These are phyloP conservation scores for Fusarium sp. DNA, from an alignment of 2,329 filamentous ascomycete species.

Conservation along the genomic window DNA sequence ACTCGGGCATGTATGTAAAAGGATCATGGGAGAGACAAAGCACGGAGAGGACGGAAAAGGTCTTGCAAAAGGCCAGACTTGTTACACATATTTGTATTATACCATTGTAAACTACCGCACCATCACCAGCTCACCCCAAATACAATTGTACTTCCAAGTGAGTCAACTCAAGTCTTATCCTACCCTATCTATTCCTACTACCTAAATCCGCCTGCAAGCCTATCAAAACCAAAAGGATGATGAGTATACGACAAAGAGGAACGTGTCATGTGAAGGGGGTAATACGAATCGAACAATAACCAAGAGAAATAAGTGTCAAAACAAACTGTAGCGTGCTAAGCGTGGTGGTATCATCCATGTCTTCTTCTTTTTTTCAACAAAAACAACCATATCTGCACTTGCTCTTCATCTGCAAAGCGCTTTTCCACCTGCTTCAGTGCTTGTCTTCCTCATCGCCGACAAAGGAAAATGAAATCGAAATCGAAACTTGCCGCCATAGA, in stretches of 20 bases:
- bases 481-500: conserved; percentile 36
- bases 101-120: conserved; percentile 32
- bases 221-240: conserved; percentile 31
- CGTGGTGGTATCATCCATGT: conserved; percentile 56
- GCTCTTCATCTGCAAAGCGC: conserved; percentile 11
- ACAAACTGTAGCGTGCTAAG: conserved; percentile 49
- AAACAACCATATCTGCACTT: conserved; percentile 44
- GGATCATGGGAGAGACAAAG: neutral
- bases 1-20: neutral
- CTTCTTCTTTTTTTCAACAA: conserved; percentile 46
- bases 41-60: conserved; percentile 12
- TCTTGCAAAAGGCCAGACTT: conserved; percentile 9
- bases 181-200: conserved; percentile 41
- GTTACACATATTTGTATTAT: conserved; percentile 36
- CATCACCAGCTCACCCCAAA: conserved; percentile 29
- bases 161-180: conserved; percentile 39
- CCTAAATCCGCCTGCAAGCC: conserved; percentile 28
- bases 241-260: conserved; percentile 33
- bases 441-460: conserved; percentile 26
- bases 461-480: conserved; percentile 38
- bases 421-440: conserved; percentile 12
- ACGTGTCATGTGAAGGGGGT: conserved; percentile 26
- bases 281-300: conserved; percentile 30
- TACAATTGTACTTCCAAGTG: conserved; percentile 19
- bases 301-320: conserved; percentile 31